Evolutionary conservation across 495 filamentous ascomycete species (phyloP).

Genomic region (Neurospora sp.): DNA sequence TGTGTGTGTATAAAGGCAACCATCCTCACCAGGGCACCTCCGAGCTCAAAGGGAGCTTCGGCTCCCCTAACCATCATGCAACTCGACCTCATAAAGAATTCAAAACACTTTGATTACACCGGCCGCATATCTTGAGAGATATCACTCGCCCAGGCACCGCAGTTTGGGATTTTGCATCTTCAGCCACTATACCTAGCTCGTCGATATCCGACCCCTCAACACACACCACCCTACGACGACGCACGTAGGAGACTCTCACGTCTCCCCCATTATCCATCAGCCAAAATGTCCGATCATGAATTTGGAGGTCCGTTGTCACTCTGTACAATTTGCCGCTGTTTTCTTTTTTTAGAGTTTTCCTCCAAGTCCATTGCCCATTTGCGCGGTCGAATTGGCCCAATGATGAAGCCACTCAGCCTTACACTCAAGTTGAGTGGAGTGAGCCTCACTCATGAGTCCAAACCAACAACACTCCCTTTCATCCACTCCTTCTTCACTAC

Average conservation of each 20-base stretch:
- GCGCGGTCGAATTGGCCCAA: neutral
- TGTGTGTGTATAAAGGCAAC: slow-evolving; percentile 5
- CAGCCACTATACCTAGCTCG: neutral
- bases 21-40: slow-evolving; percentile 5
- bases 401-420: neutral
- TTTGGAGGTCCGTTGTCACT: slow-evolving; percentile 53
- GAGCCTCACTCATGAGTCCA: neutral
- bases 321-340: slow-evolving; percentile 10
- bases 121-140: neutral
- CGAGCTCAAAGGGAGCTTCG: slow-evolving; percentile 3
- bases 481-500: neutral
- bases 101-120: slow-evolving; percentile 1
- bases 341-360: slow-evolving; percentile 2
- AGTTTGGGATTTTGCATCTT: neutral
- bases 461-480: neutral
- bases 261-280: slow-evolving; percentile 1
- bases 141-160: neutral
- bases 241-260: neutral
- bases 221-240: neutral
- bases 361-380: neutral
- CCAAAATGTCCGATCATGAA: slow-evolving; percentile 82
- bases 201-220: neutral
- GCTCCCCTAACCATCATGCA: slow-evolving; percentile 8
- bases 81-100: neutral
- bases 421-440: neutral